These are phyloP conservation scores for Leucaena leucocephala DNA, from an alignment of 306 rosid species.

Conservation along the genomic window DNA sequence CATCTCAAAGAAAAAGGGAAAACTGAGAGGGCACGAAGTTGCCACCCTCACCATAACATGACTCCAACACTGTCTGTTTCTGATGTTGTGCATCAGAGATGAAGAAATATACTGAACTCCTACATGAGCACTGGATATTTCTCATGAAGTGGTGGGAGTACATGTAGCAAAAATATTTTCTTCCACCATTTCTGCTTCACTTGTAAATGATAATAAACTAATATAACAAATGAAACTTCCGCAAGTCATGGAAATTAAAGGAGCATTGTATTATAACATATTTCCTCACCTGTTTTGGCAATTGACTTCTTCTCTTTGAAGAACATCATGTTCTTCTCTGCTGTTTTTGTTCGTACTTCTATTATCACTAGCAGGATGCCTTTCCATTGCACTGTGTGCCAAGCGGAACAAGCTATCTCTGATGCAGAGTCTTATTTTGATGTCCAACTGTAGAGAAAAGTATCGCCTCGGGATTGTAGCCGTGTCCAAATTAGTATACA, in stretches of 20 bases:
- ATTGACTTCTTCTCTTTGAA: conserved; percentile 21
- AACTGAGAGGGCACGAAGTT: background rate
- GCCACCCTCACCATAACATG: background rate
- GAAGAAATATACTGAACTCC: conserved; percentile 3
- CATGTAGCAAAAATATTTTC: background rate
- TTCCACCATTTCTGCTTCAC: background rate
- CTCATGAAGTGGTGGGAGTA: background rate
- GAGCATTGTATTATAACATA: background rate
- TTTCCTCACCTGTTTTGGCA: background rate
- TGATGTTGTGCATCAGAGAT: background rate
- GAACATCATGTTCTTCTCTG: conserved; percentile 56
- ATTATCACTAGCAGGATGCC: conserved; percentile 66
- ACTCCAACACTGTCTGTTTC: background rate
- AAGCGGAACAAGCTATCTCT: conserved; percentile 90
- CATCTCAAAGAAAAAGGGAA: background rate
- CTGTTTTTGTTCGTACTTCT: conserved; percentile 59
- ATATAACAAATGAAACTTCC: background rate
- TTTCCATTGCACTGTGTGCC: conserved; percentile 81
- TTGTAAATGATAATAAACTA: background rate
- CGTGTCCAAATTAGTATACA: conserved; percentile 41
- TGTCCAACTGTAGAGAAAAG: conserved; percentile 78
- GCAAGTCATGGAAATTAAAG: background rate
- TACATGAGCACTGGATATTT: background rate
- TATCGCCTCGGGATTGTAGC: conserved; percentile 51
- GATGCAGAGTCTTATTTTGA: conserved; percentile 71